These are phyloP conservation scores for Coniochaeta hoffmannii DNA, from an alignment of 2,329 filamentous ascomycete species.

Conservation along the genomic window DNA sequence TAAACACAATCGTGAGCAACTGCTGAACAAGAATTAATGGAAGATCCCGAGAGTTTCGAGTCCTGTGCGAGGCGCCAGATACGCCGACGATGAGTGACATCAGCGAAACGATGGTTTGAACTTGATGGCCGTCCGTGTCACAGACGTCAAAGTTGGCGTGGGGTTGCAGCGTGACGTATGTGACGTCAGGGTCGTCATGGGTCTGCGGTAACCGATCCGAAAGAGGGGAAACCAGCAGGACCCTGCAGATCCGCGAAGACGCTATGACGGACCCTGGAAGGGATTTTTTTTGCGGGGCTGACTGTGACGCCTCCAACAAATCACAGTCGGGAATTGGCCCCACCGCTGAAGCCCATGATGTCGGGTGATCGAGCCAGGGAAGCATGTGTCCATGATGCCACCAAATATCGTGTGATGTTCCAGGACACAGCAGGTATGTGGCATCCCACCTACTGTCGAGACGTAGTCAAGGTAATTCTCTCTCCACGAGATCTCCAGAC, in stretches of 20 bases:
- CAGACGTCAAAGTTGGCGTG: not conserved
- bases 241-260: constrained; percentile 12
- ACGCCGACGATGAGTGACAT: not conserved
- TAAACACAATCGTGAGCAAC: too few relatives aligned
- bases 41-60: too few relatives aligned
- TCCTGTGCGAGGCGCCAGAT: too few relatives aligned
- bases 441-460: too few relatives aligned
- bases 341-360: constrained; percentile 4
- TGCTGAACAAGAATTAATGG: too few relatives aligned
- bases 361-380: constrained; percentile 2
- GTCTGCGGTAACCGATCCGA: not conserved
- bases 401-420: not conserved
- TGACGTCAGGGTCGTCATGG: not conserved
- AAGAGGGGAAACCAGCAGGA: constrained; percentile 2
- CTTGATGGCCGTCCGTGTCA: not conserved
- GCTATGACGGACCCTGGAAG: constrained; percentile 13
- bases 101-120: not conserved
- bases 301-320: constrained; percentile 7
- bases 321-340: constrained; percentile 8
- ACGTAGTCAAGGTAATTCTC: constrained; percentile 12
- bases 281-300: constrained; percentile 6
- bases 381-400: constrained; percentile 7
- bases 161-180: not conserved
- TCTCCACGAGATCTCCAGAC: not conserved
- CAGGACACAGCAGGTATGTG: too few relatives aligned